These are phyloP conservation scores for Peronospora belbahrii DNA, from an alignment of 352 stramenopile genomes.

Conservation along the genomic window DNA sequence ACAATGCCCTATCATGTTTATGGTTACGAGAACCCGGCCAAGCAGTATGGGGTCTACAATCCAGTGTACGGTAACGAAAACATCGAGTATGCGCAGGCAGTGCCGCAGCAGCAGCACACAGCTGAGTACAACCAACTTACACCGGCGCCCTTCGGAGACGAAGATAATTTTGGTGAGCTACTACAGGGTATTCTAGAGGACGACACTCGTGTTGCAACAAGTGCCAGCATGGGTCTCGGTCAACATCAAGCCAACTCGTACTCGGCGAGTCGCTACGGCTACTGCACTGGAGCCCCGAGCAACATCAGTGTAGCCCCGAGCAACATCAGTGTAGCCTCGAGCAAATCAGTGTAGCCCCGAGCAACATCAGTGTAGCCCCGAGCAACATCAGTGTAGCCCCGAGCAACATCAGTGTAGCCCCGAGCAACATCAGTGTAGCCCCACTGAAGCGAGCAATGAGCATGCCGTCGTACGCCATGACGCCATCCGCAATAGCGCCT, in stretches of 20 bases:
- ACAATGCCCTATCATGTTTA: slow-evolving; percentile 19
- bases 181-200: slow-evolving; percentile 68
- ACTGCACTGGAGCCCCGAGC: slow-evolving; percentile 6
- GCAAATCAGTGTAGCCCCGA: not conserved
- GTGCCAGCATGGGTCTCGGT: slow-evolving; percentile 10
- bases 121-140: slow-evolving; percentile 51
- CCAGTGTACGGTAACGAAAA: slow-evolving; percentile 26
- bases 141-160: slow-evolving; percentile 42
- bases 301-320: not conserved
- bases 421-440: slow-evolving; percentile 11
- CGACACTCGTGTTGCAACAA: slow-evolving; percentile 29
- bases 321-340: not conserved
- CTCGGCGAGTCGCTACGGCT: slow-evolving; percentile 14
- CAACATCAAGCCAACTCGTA: slow-evolving; percentile 13
- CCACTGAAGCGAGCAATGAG: slow-evolving; percentile 32
- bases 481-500: slow-evolving; percentile 12
- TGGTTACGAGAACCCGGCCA: slow-evolving; percentile 22
- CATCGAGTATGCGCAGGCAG: slow-evolving; percentile 21
- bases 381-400: not conserved
- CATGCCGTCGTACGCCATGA: slow-evolving; percentile 29
- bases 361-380: not conserved
- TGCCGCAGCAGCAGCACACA: slow-evolving; percentile 10
- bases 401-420: not conserved
- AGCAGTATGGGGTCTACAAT: slow-evolving; percentile 21
- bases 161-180: slow-evolving; percentile 63